Percentiles rank a stretch among this genome's conserved stretches.
These are phyloP conservation scores for Colletotrichum orbiculare DNA, from an alignment of 2,329 filamentous ascomycete species.

Conservation along the genomic window DNA sequence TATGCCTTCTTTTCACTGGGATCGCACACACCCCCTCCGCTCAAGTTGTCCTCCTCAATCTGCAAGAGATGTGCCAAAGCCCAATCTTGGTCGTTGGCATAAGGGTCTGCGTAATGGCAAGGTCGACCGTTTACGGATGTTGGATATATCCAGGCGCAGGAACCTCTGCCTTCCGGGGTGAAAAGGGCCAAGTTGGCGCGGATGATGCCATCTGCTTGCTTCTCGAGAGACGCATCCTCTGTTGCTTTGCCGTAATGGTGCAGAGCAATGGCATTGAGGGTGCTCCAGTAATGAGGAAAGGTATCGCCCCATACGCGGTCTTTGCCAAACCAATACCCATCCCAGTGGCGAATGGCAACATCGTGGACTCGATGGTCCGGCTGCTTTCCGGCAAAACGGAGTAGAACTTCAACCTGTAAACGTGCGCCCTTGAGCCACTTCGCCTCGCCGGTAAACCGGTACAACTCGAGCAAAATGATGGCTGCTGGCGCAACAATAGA, in stretches of 20 bases:
- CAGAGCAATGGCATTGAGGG: slow-evolving; percentile 27
- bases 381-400: slow-evolving; percentile 31
- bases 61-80: slow-evolving; percentile 30
- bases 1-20: background rate
- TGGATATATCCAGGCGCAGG: slow-evolving; percentile 35
- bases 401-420: slow-evolving; percentile 22
- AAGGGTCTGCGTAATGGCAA: slow-evolving; percentile 31
- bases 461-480: slow-evolving; percentile 58
- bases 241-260: slow-evolving; percentile 28
- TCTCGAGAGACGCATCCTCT: background rate
- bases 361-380: slow-evolving; percentile 34
- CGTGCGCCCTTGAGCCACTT: slow-evolving; percentile 46
- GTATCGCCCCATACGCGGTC: slow-evolving; percentile 35
- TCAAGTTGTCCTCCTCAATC: slow-evolving; percentile 20
- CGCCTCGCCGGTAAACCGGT: slow-evolving; percentile 53
- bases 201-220: slow-evolving; percentile 19
- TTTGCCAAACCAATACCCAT: slow-evolving; percentile 35
- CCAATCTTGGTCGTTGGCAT: slow-evolving; percentile 35
- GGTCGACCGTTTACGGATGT: slow-evolving; percentile 27
- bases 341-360: slow-evolving; percentile 34
- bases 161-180: slow-evolving; percentile 23
- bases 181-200: slow-evolving; percentile 28
- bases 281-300: slow-evolving; percentile 36
- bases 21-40: too few species aligned
- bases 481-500: slow-evolving; percentile 36